A percentile compares a stretch with the other conserved stretches of the same genome.
Evolutionary conservation across 768 basidiomycete genomes (phyloP).

Genomic region (Trametes cubensis): DNA sequence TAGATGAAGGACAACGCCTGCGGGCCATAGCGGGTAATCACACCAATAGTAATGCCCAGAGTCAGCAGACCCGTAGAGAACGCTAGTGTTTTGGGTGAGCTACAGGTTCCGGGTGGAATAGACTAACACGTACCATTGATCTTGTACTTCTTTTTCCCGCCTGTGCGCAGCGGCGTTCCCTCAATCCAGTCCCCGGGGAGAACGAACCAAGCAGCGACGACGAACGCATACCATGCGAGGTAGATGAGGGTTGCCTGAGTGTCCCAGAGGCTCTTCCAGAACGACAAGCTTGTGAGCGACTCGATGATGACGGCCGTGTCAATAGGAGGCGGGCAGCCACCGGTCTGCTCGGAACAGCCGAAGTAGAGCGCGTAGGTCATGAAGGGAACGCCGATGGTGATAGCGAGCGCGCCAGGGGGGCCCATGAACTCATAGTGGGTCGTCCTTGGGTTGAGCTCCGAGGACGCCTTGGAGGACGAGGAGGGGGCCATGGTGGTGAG

Average conservation of each 20-base stretch:
- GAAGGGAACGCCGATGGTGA: slow-evolving; percentile 72
- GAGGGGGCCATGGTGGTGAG: slow-evolving; percentile 26
- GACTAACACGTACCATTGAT: slow-evolving; percentile 78
- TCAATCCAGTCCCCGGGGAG: slow-evolving; percentile 59
- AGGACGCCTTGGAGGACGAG: slow-evolving; percentile 17
- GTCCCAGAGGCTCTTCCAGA: slow-evolving; percentile 85
- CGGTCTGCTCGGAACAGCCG: slow-evolving; percentile 70
- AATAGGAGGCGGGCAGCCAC: slow-evolving; percentile 66
- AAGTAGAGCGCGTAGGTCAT: slow-evolving; percentile 77
- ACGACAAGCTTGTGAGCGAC: slow-evolving; percentile 51
- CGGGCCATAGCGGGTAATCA: slow-evolving; percentile 74
- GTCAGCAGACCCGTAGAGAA: slow-evolving; percentile 86
- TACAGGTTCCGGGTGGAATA: neutral
- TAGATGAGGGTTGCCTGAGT: slow-evolving; percentile 75
- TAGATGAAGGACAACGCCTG: slow-evolving; percentile 87
- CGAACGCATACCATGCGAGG: slow-evolving; percentile 89
- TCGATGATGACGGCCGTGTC: slow-evolving; percentile 43
- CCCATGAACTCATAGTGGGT: slow-evolving; percentile 81
- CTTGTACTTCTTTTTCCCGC: slow-evolving; percentile 81
- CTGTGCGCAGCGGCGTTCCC: slow-evolving; percentile 58
- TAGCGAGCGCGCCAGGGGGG: slow-evolving; percentile 71
- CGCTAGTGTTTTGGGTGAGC: slow-evolving; percentile 47
- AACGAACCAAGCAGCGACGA: slow-evolving; percentile 76
- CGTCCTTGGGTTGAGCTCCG: slow-evolving; percentile 61
- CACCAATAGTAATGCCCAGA: slow-evolving; percentile 69